Evolutionary conservation across 371 early-diverging fungal species (phyloP), one percentile per base, ranked within the genome.

Genomic region (Globomyces sp.): DNA sequence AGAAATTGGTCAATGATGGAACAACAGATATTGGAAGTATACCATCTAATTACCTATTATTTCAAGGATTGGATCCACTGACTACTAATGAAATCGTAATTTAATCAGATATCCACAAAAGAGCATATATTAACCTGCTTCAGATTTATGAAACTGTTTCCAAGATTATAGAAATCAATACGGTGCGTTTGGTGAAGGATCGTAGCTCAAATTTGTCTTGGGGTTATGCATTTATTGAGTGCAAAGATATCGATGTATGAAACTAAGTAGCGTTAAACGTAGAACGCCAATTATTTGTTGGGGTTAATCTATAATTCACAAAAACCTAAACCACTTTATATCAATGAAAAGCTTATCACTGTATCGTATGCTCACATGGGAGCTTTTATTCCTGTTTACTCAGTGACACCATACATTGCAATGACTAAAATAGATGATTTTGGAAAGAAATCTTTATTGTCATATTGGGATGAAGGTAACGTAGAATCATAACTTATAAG

Each of bases 201-300:
- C 43, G 46, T 5, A 10, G 39, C 13, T 44, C 58, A 42, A 10
- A 9, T n/a, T n/a, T 13, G 36, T 58, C 58, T 42, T 46, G 43
- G 58, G 58, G 58, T 6, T 58, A 36, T 58, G 43, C 44, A 10
- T 58, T 58, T 58, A 39, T 58, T 9, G 58, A 58, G 11, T 58
- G 46, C 37, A 39, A 51, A 11, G 34, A 5, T 11, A 2, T 51
- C 34, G n/a, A 51, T 5, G 52, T 51, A 51, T 24, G 24, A 24
- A 24, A 24, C 24, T 24, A 24, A 24, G 3, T 51, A 24, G 11
- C 52, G 13, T 46, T 58, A 6, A n/a, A 0, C 11, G 6, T 11
- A 58, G 58, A 39, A 6, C 5, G 10, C 58, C 8, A 58, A 58
- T 13, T 13, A 58, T 13, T 13, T 58, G 24, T 46, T 58, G 44